Conservation (phyloP, 306 rosid species). For the Coriaria nepalensis region DNA sequence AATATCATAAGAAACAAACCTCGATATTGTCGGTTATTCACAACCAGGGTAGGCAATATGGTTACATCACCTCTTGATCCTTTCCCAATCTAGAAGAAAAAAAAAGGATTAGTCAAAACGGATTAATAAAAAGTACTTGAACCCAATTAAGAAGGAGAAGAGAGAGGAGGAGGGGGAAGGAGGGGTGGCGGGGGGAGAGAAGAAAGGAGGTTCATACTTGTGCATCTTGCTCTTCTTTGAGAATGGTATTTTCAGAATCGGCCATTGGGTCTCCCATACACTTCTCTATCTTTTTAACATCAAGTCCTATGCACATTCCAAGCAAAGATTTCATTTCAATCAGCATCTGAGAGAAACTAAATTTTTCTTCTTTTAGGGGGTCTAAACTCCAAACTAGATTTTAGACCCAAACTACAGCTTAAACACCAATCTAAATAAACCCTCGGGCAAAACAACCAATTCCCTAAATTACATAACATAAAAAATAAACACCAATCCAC, state of each 20-base stretch:
- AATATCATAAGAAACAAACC: constrained; percentile 41
- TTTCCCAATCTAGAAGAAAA: constrained; percentile 61
- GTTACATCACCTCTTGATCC: constrained; percentile 95
- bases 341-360: too few species aligned
- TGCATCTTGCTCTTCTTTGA: constrained; percentile 95
- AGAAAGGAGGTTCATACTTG: constrained; percentile 27
- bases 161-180: too few species aligned
- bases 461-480: constrained; percentile 4
- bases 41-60: constrained; percentile 94
- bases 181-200: too few species aligned
- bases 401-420: too few species aligned
- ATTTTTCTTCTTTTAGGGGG: too few species aligned
- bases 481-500: constrained; percentile 15
- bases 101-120: constrained; percentile 3
- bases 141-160: neutral
- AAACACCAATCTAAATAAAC: too few species aligned
- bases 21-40: constrained; percentile 90
- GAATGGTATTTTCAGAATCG: constrained; percentile 67
- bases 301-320: constrained; percentile 51
- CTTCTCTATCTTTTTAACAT: constrained; percentile 50
- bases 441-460: too few species aligned
- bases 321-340: constrained; percentile 6
- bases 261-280: constrained; percentile 87
- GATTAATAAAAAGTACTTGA: neutral
- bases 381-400: too few species aligned